Base-by-base conservation (phyloP, 2,329 filamentous ascomycete genomes). In the Biscogniauxia marginata region DNA sequence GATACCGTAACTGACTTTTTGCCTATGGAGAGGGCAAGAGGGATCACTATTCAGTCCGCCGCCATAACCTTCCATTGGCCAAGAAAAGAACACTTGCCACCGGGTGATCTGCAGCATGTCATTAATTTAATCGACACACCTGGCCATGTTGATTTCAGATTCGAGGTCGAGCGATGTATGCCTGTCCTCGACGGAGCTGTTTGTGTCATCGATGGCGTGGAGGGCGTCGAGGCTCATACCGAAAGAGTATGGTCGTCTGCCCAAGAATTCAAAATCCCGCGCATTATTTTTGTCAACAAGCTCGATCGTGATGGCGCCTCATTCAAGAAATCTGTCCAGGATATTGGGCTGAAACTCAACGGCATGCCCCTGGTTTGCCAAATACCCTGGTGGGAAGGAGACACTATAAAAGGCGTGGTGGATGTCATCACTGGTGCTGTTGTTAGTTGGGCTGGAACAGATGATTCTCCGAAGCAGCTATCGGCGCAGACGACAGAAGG, bases 1-100 rank as follows among this genome's bases (percentile, higher is more conserved):
- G 96, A 96, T 62, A 98, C 95, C 3, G 92, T 97, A 7, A 99
- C 95, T 2, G 95, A 99, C 74, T 99, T 98, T 65, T 83, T 99
- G 6, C 93, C 95, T 6, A 87, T 96, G 61, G 95, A 99, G 73
- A 84, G 93, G 67, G 88, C 92, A 63, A 83, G 95, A 63, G 95
- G 95, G 24, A 98, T 99, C 70, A 99, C 95, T 3, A 98, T 99
- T 59, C 95, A 98, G 71, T 98, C 93, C 2, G 95, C 95, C 9
- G 93, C 95, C 48, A 96, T 98, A 63, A 96, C 92, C 1, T 96
- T 98, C 72, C 82, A 89, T 61, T 99, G 95, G 95, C 95, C 95
- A 5, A 70, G 77, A 11, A 65, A 65, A 43, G 70, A 77, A 30
- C 67, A 76, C 54, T 73, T 73, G 22, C 49, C 50, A 21, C 49